Percentiles rank a stretch among this genome's conserved stretches.
Conservation (phyloP, 2,329 filamentous ascomycete species). For the Hortaea werneckii region DNA sequence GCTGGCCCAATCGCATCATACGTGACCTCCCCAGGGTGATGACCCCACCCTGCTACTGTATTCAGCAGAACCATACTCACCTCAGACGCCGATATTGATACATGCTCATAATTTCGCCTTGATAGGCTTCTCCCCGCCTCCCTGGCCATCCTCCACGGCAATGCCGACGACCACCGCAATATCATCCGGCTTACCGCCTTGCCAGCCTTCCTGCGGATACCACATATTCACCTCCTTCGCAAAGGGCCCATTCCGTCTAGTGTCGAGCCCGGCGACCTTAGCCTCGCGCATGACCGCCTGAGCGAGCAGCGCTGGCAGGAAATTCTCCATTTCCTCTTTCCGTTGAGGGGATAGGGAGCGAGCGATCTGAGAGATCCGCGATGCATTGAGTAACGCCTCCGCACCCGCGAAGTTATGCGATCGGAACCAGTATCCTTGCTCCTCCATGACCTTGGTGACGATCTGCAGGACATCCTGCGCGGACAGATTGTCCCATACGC, state of each 20-base stretch:
- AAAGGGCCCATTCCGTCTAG: constrained; percentile 79
- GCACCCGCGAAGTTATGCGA: constrained; percentile 17
- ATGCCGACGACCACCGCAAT: constrained; percentile 79
- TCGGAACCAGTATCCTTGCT: constrained; percentile 28
- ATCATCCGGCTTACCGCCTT: constrained; percentile 90
- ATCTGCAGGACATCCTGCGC: constrained; percentile 79
- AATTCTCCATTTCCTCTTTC: constrained; percentile 32
- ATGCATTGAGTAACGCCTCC: constrained; percentile 22
- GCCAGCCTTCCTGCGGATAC: constrained; percentile 77
- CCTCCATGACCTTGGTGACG: constrained; percentile 58
- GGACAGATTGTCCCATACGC: constrained; percentile 91
- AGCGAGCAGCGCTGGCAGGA: constrained; percentile 69
- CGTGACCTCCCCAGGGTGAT: too few species aligned
- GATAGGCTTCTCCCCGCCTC: constrained; percentile 13
- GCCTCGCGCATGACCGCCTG: constrained; percentile 70
- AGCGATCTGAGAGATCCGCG: constrained; percentile 14
- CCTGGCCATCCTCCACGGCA: constrained; percentile 54
- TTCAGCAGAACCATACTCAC: too few species aligned
- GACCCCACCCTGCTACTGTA: too few species aligned
- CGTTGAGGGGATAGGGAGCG: constrained; percentile 19
- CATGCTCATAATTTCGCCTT: constrained; percentile 22
- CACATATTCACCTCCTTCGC: constrained; percentile 86
- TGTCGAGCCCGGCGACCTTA: constrained; percentile 73
- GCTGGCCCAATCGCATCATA: too few species aligned
- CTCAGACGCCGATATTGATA: too few species aligned